Percentiles rank a stretch among this genome's conserved stretches.
phyloP scores from a whole-genome alignment of 352 stramenopile species.

The Globisporangium spiculum region DNA sequence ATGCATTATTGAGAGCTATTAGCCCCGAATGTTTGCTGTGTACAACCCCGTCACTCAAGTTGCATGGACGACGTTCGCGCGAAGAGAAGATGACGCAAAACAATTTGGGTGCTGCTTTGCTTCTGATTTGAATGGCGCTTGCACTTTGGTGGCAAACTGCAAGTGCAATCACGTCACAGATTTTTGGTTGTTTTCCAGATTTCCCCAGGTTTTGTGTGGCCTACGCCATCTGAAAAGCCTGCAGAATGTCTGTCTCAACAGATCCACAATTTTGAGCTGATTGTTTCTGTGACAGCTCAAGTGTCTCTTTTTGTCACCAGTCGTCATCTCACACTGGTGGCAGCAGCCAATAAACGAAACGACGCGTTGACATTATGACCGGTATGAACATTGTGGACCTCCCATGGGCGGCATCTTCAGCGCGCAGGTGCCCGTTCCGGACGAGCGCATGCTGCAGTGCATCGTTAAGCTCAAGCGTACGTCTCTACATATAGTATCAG shows the following conservation, averaged over 20 bases:
- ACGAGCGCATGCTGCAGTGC: slow-evolving; percentile 70
- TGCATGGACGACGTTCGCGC: background rate
- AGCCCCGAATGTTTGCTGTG: background rate
- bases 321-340: background rate
- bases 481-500: background rate
- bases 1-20: background rate
- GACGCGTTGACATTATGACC: background rate
- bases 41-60: background rate
- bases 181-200: background rate
- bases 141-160: background rate
- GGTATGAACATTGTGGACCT: background rate
- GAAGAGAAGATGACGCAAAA: slow-evolving; percentile 6
- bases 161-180: background rate
- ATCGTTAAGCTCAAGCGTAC: slow-evolving; percentile 65
- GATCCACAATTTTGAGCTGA: background rate
- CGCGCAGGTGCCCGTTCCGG: slow-evolving; percentile 44
- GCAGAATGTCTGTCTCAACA: background rate
- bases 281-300: background rate
- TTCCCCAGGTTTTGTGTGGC: too few species aligned
- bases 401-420: slow-evolving; percentile 50
- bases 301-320: slow-evolving; percentile 7
- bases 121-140: slow-evolving; percentile 9
- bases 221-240: background rate
- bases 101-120: background rate
- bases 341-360: slow-evolving; percentile 6